Conservation (phyloP, 2,329 filamentous ascomycete species). For the Samsoniella hepiali region DNA sequence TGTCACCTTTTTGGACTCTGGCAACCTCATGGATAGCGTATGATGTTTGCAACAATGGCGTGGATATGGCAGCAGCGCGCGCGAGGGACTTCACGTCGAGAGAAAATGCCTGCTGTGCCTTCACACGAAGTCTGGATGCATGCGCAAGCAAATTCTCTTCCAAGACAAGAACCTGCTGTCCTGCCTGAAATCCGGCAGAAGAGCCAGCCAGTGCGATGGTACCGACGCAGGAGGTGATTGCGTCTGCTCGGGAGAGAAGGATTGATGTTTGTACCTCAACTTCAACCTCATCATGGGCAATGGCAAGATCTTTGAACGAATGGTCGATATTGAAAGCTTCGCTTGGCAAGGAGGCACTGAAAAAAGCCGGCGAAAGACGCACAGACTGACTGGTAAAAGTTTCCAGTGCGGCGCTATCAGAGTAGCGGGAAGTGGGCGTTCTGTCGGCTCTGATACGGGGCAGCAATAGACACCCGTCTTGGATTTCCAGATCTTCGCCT, state of each 20-base stretch:
- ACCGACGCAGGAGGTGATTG: conserved; percentile 1
- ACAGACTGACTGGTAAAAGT: neutral
- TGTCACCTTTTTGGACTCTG: neutral
- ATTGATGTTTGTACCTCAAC: neutral
- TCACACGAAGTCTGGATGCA: neutral
- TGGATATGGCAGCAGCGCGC: neutral
- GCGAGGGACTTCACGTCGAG: neutral
- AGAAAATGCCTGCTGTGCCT: neutral
- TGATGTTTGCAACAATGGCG: neutral
- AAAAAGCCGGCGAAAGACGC: neutral
- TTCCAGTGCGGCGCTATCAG: fast-evolving
- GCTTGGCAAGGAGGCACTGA: neutral
- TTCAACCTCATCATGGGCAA: neutral
- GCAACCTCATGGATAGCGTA: neutral
- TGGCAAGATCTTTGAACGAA: neutral
- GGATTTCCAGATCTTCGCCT: neutral
- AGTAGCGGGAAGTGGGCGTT: neutral
- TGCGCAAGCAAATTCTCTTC: neutral
- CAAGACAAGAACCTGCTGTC: neutral
- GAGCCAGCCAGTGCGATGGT: neutral
- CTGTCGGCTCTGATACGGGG: neutral
- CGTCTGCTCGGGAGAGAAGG: neutral
- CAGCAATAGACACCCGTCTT: neutral
- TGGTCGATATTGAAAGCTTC: neutral
- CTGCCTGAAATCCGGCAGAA: neutral